A percentile compares a stretch with the other conserved stretches of the same genome.
Evolutionary conservation across 805 yeast genomes (phyloP).

Genomic region (Starmerella sirachaensis): DNA sequence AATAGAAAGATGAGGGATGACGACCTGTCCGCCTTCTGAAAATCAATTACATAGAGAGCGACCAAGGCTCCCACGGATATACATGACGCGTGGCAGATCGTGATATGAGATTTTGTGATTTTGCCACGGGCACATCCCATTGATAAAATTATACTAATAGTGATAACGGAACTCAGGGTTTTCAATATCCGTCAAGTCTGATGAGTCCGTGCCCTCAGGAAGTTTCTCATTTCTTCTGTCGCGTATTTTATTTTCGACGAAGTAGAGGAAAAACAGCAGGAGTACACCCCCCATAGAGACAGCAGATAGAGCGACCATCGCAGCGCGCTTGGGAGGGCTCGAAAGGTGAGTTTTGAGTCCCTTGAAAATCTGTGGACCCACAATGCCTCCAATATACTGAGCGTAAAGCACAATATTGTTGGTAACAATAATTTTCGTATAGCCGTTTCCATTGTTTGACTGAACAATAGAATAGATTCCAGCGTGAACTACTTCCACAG

Average conservation of each 20-base stretch:
- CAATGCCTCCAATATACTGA: constrained; percentile 42
- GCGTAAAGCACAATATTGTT: constrained; percentile 37
- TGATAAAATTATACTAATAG: too few species aligned
- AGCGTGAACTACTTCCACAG: constrained; percentile 8
- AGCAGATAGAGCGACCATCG: constrained; percentile 36
- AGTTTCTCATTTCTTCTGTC: constrained; percentile 9
- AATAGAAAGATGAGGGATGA: too few species aligned
- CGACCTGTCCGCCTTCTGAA: too few species aligned
- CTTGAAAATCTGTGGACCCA: constrained; percentile 52
- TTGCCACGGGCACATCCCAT: too few species aligned
- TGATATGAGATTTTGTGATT: too few species aligned
- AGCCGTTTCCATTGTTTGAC: constrained; percentile 43
- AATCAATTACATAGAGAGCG: too few species aligned
- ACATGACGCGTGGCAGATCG: too few species aligned
- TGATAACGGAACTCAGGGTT: constrained; percentile 43
- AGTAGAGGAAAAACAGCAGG: neutral
- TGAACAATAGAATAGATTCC: constrained; percentile 25
- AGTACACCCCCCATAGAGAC: constrained; percentile 18
- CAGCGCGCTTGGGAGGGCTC: constrained; percentile 48
- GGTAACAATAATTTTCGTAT: constrained; percentile 41
- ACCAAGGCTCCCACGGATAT: too few species aligned
- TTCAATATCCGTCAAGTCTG: constrained; percentile 40
- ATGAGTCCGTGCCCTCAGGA: constrained; percentile 6
- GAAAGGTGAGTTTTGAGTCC: constrained; percentile 46
- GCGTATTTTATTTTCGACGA: constrained; percentile 5